Evolutionary conservation across 257 asterid genomes (phyloP).

Genomic region (Solanum clarkiae): DNA sequence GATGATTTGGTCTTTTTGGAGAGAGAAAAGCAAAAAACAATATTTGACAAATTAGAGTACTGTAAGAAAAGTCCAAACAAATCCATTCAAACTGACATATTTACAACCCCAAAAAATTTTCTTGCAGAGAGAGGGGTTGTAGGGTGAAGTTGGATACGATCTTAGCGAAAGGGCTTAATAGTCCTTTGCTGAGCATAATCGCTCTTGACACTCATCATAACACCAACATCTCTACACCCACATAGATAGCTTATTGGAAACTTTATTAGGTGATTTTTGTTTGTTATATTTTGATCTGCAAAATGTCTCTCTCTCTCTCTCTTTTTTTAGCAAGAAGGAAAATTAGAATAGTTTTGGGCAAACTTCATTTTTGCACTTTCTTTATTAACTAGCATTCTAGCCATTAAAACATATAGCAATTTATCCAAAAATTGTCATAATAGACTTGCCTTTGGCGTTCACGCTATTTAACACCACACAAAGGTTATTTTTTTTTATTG

Average conservation of each 20-base stretch:
- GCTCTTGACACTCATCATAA: conserved; percentile 15
- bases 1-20: not conserved
- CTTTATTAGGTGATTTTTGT: not conserved
- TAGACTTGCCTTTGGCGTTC: no score
- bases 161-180: not conserved
- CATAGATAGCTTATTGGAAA: not conserved
- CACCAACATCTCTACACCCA: not conserved
- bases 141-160: not conserved
- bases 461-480: no score
- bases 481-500: no score
- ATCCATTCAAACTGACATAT: conserved; percentile 36
- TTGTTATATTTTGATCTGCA: not conserved
- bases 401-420: no score
- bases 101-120: conserved; percentile 9
- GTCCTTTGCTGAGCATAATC: conserved; percentile 4
- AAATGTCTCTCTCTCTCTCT: not conserved
- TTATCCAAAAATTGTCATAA: no score
- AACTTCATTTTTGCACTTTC: no score
- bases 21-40: not conserved
- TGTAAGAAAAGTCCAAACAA: conserved; percentile 12
- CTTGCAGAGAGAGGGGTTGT: conserved; percentile 1
- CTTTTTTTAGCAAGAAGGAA: not conserved
- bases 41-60: not conserved
- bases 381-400: no score
- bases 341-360: no score